Base-by-base conservation (phyloP, 2,329 filamentous ascomycete species). In the Aspergillus spinulosporus region DNA sequence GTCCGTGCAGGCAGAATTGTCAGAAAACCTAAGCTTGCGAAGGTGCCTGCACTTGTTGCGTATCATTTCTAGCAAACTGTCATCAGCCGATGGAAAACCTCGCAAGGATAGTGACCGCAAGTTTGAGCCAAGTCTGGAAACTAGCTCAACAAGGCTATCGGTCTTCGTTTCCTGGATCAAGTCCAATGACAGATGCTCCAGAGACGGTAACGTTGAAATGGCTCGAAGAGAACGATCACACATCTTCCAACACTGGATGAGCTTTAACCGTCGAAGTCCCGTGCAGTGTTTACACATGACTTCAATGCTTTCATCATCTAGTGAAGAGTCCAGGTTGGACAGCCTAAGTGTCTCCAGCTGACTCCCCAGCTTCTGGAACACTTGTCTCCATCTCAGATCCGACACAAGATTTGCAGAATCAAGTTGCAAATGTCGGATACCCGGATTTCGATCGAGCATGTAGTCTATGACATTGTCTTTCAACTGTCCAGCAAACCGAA, bases 401-500 rank as follows among this genome's bases (percentile, higher is more conserved):
- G 88, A 86, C 12, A 97, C 78, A 0, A 97, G 83, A 63, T 96
- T 97, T 7, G 90, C 86, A 8, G 91, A 90, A 60, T 94, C 88
- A 0, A 97, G 80, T 60, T 91, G 89, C 43, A 97, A 79, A 54
- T 85, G 81, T 58, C 86, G 83, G n/a, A 97, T 78, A 6, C 82
- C 74, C 49, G 85, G 82, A 49, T 88, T 82, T 47, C 90, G 88
- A 54, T 86, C 85, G 15, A 90, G 78, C 66, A 97, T 83, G 70
- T 93, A 96, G 51, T 90, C 84, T 72, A 97, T 82, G 42, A 92
- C 88, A 39, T 81, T 80, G 66, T 97, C 89, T 73, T 96, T 96
- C 79, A 97, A 88, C 68, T 96, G 92, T 49, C 94, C 89, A n/a
- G 88, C 90, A 66, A 93, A 93, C 48, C 88, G 86, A 8, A 96